Evolutionary conservation across 768 basidiomycete genomes (phyloP).

Genomic region (Trametes coccinea): DNA sequence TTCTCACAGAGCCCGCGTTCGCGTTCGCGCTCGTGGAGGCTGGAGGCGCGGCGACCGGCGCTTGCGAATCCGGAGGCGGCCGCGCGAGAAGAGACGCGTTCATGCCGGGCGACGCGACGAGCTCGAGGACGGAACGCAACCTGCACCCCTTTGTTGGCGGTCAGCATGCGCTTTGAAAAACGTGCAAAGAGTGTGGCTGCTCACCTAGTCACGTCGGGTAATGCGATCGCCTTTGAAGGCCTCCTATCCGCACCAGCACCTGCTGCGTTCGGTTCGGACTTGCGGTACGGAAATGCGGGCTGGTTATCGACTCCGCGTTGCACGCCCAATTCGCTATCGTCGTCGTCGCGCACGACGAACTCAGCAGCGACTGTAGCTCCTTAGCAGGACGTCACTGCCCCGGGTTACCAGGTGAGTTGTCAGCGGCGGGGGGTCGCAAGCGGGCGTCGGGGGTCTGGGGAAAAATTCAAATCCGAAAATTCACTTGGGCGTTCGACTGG

Average conservation of each 20-base stretch:
- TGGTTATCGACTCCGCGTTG: no score
- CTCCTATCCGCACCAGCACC: not conserved
- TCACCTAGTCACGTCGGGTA: not conserved
- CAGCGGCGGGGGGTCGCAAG: not conserved
- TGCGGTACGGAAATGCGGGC: not conserved
- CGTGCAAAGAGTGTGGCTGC: not conserved
- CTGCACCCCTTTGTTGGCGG: not conserved
- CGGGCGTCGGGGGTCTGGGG: not conserved
- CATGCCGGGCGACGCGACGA: constrained; percentile 1
- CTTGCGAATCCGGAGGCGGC: not conserved
- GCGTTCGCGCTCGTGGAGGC: not conserved
- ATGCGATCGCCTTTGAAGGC: not conserved
- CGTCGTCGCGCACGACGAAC: not conserved
- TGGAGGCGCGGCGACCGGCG: not conserved
- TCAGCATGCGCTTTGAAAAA: not conserved
- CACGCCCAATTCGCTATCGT: not conserved
- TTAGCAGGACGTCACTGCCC: not conserved
- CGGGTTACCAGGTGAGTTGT: not conserved
- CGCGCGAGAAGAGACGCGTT: constrained; percentile 3
- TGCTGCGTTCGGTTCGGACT: not conserved
- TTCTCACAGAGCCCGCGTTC: not conserved
- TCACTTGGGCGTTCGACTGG: not conserved
- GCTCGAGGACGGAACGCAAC: constrained; percentile 4
- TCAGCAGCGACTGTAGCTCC: not conserved
- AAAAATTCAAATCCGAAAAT: constrained; percentile 7